phyloP scores from a whole-genome alignment of 169 alveolate species.

The Amoebophrya sp. region DNA sequence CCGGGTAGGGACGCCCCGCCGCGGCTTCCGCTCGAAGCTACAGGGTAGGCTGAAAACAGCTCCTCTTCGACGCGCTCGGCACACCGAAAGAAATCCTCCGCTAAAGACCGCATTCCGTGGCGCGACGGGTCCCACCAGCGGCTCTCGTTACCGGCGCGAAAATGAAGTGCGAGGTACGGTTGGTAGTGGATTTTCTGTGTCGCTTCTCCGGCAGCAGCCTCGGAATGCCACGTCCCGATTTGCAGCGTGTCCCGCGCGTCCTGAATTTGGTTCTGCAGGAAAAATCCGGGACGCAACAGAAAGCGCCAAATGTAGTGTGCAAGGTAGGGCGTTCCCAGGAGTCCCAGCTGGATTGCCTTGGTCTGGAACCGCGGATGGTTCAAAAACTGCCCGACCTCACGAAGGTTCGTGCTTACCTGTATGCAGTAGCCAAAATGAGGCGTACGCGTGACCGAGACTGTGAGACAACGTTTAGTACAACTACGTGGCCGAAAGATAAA shows the following conservation, averaged over 20 bases:
- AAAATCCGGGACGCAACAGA: background rate
- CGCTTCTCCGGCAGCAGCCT: too few species aligned
- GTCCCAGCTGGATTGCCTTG: background rate
- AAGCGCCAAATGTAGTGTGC: background rate
- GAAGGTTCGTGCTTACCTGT: background rate
- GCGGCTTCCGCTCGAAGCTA: too few species aligned
- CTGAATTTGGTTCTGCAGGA: background rate
- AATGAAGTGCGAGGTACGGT: background rate
- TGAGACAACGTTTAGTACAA: too few species aligned
- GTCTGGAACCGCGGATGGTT: background rate
- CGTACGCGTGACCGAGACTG: background rate
- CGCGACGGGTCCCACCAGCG: constrained; percentile 11
- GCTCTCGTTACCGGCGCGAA: background rate
- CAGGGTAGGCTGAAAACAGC: background rate
- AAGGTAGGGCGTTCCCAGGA: background rate
- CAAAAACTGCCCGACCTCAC: background rate
- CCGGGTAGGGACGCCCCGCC: too few species aligned
- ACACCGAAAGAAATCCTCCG: background rate
- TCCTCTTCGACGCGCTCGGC: background rate
- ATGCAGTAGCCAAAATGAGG: background rate
- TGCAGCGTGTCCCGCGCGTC: background rate
- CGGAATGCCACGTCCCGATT: background rate
- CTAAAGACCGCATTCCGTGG: background rate
- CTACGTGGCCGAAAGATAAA: too few species aligned
- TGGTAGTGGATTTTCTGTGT: too few species aligned